Conservation (phyloP, 495 filamentous ascomycete genomes). For the Xylaria intraflava region DNA sequence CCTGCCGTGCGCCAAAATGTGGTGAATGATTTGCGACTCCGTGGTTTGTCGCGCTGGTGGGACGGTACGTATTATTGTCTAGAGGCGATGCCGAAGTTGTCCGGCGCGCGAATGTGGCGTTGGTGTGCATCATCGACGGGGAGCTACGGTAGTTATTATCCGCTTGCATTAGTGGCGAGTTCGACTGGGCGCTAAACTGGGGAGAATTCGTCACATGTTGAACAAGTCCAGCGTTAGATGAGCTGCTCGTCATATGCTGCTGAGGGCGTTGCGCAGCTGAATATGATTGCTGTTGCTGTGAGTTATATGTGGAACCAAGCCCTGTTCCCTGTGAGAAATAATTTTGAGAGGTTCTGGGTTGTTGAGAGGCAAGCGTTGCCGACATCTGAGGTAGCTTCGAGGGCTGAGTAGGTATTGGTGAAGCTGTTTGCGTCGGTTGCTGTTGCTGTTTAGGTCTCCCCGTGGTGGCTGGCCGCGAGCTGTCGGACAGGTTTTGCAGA, state of each 20-base stretch:
- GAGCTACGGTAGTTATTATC: slow-evolving; percentile 35
- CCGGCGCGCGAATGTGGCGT: slow-evolving; percentile 31
- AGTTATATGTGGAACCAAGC: slow-evolving; percentile 20
- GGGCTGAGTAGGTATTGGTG: slow-evolving; percentile 21
- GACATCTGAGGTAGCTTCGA: slow-evolving; percentile 26
- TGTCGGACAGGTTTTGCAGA: slow-evolving; percentile 23
- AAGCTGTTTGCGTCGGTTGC: slow-evolving; percentile 21
- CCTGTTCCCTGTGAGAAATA: slow-evolving; percentile 23
- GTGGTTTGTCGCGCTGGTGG: slow-evolving; percentile 22
- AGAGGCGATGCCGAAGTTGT: slow-evolving; percentile 33
- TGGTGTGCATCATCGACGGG: slow-evolving; percentile 26
- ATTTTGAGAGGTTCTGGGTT: slow-evolving; percentile 18
- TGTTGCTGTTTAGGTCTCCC: slow-evolving; percentile 29
- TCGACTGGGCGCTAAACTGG: slow-evolving; percentile 37
- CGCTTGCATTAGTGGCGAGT: slow-evolving; percentile 28
- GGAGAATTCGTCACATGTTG: slow-evolving; percentile 38
- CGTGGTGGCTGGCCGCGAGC: slow-evolving; percentile 12
- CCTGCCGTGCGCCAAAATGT: slow-evolving; percentile 27
- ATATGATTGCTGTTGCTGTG: slow-evolving; percentile 25
- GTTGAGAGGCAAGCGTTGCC: slow-evolving; percentile 21
- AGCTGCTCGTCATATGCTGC: slow-evolving; percentile 33
- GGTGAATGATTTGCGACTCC: slow-evolving; percentile 32
- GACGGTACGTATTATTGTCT: slow-evolving; percentile 27
- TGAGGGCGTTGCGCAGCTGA: slow-evolving; percentile 36
- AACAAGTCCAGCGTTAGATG: slow-evolving; percentile 25